These are phyloP conservation scores for Colletotrichum godetiae DNA, from an alignment of 2,329 filamentous ascomycete species.

Conservation along the genomic window DNA sequence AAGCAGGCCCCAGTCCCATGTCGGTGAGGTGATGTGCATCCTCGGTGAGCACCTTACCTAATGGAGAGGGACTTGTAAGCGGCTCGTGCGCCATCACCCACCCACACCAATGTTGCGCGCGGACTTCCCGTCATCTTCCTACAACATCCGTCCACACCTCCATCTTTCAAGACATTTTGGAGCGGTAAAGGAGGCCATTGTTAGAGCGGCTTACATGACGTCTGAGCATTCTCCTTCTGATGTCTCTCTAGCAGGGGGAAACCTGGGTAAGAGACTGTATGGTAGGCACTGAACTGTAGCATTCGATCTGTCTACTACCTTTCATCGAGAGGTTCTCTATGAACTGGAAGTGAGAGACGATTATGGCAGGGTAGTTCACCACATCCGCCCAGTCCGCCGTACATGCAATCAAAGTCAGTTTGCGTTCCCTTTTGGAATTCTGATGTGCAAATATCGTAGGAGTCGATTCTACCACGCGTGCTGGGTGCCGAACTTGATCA, in stretches of 20 bases:
- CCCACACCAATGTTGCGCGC: not conserved
- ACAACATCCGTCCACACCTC: not conserved
- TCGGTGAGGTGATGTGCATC: not conserved
- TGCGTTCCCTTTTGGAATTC: not conserved
- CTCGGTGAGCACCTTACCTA: slow-evolving; percentile 9
- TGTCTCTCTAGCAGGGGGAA: not conserved
- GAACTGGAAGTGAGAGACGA: not conserved
- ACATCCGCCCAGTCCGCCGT: no score
- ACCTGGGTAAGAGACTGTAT: not conserved
- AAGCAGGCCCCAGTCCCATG: not conserved
- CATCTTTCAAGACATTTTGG: not conserved
- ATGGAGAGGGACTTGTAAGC: not conserved
- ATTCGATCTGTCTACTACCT: not conserved
- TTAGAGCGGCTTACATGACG: not conserved
- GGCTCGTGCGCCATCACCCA: slow-evolving; percentile 15
- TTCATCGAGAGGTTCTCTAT: not conserved
- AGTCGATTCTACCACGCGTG: not conserved
- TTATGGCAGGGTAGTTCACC: no score
- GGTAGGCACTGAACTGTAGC: not conserved
- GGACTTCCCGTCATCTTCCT: not conserved
- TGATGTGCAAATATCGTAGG: not conserved
- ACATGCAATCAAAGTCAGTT: no score
- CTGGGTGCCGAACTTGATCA: not conserved
- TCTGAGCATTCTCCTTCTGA: not conserved
- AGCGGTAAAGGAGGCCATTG: not conserved